A percentile compares a stretch with the other conserved stretches of the same genome.
These are phyloP conservation scores for Sorghum bicolor DNA, from an alignment of 176 grass and related monocot genomes.

Conservation along the genomic window DNA sequence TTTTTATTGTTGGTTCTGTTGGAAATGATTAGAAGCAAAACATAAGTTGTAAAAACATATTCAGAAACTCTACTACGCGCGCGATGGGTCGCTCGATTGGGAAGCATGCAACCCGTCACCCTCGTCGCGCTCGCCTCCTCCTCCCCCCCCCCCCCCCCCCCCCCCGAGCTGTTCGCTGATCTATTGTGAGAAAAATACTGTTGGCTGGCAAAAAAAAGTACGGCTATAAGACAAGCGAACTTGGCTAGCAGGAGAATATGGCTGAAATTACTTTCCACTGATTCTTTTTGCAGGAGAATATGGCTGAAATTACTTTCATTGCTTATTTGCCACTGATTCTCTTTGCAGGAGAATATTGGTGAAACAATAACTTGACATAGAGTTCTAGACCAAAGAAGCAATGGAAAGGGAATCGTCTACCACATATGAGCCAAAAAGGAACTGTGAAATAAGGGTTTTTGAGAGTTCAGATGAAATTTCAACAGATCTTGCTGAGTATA, in stretches of 20 bases:
- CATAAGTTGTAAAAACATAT: constrained; percentile 1
- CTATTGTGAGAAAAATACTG: no score
- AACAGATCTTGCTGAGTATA: constrained; percentile 85
- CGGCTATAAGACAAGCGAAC: no score
- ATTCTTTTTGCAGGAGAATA: no score
- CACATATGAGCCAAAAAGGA: constrained; percentile 52
- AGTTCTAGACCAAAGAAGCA: constrained; percentile 16
- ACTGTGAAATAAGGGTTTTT: constrained; percentile 77
- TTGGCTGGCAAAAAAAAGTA: no score
- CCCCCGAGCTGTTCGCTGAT: no score
- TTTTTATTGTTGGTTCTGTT: constrained; percentile 1
- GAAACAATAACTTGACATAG: constrained; percentile 22
- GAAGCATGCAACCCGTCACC: no score
- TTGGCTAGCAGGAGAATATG: no score
- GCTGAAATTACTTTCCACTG: no score
- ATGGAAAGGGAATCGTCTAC: constrained; percentile 55
- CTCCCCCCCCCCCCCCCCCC: no score
- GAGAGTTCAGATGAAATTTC: constrained; percentile 77
- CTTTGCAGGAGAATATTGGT: constrained; percentile 41
- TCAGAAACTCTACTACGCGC: no score
- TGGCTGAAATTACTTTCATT: constrained; percentile 4
- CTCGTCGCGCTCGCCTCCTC: no score
- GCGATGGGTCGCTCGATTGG: no score
- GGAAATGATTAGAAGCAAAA: constrained; percentile 20
- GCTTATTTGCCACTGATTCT: constrained; percentile 26